A percentile compares a stretch with the other conserved stretches of the same genome.
Evolutionary conservation across 2,329 filamentous ascomycete species (phyloP).

Genomic region (Fusarium scirpi): DNA sequence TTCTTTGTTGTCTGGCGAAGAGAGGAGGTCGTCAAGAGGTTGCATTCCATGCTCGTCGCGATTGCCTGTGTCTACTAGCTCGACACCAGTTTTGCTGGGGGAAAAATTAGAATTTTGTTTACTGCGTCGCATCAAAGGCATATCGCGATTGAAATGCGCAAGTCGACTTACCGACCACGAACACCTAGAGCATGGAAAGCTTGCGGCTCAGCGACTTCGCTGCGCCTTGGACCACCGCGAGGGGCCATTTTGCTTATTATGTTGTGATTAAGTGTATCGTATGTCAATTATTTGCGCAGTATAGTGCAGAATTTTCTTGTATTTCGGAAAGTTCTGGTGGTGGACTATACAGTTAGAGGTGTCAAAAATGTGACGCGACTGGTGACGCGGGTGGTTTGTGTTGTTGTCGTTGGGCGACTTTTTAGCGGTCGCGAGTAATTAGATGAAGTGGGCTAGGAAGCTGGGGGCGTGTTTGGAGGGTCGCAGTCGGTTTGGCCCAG

Average conservation of each 20-base stretch:
- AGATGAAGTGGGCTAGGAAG: slow-evolving; percentile 23
- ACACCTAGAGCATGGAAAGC: slow-evolving; percentile 52
- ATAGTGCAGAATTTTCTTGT: not conserved
- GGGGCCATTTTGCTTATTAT: slow-evolving; percentile 49
- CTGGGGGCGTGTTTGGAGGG: slow-evolving; percentile 37
- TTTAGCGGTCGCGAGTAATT: slow-evolving; percentile 32
- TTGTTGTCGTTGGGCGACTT: slow-evolving; percentile 35
- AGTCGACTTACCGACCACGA: slow-evolving; percentile 54
- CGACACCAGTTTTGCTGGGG: slow-evolving; percentile 87
- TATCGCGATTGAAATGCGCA: slow-evolving; percentile 4
- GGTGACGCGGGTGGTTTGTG: slow-evolving; percentile 41
- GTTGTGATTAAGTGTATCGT: not conserved
- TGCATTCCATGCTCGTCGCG: slow-evolving; percentile 95
- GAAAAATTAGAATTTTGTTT: slow-evolving; percentile 13
- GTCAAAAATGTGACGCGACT: slow-evolving; percentile 38
- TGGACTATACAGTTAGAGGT: slow-evolving; percentile 23
- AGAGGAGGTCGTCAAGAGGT: slow-evolving; percentile 87
- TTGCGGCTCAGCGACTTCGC: slow-evolving; percentile 49
- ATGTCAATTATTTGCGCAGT: not conserved
- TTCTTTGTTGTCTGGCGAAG: slow-evolving; percentile 79
- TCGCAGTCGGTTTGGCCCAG: slow-evolving; percentile 12
- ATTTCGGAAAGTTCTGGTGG: slow-evolving; percentile 1
- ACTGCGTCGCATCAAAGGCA: not conserved
- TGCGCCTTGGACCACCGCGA: slow-evolving; percentile 48
- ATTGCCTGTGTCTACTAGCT: slow-evolving; percentile 79